Base-by-base conservation (phyloP, 1,284 basidiomycete genomes). In the Heterobasidion annosum region DNA sequence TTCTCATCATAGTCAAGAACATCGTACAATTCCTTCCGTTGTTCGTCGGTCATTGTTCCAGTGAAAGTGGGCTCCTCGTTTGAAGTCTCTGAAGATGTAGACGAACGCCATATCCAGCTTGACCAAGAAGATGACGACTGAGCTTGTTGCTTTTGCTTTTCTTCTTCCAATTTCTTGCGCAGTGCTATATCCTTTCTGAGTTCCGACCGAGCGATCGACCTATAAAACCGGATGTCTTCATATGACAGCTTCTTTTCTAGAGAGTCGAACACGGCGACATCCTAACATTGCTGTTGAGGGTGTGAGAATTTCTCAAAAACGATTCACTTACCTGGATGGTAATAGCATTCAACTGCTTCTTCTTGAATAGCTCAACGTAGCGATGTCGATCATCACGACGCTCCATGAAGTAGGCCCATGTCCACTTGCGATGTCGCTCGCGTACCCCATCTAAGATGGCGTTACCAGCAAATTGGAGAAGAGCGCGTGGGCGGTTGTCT, bases 191-290 rank as follows among this genome's bases (percentile, higher is more conserved):
- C 93, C 65, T 97, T 94, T 61, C 88, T 86, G 15, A 98, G 74
- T 61, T 88, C 86, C 7, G 91, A 93, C 8, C 93, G 85, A 0
- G 94, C 93, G 57, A 99, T 93, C 3, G 95, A 98, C 25, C 97
- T 85, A 73, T 98, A 99, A 71, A 98, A 98, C 10, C 97, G 88
- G 53, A 99, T 90, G 64, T 99, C 97, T 67, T 98, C 93, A 65
- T 98, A 99, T 0, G 84, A 80, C 10, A 99, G 76, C 66, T 91
- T 92, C 61, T 70, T 73, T 67, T 99, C 98, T 52, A 99, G 73
- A 1, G 72, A 75, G 49, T 83, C 78, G 32, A 98, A 72, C 5
- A 72, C 73, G 50, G 73, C 67, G 34, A 73, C 61, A 49, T 94
- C 92, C 85, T 93, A 60, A 1, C 33, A 12, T 12, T 15, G 13